These are phyloP conservation scores for Cotoneaster glaucophyllus DNA, from an alignment of 306 rosid genomes.

Conservation along the genomic window DNA sequence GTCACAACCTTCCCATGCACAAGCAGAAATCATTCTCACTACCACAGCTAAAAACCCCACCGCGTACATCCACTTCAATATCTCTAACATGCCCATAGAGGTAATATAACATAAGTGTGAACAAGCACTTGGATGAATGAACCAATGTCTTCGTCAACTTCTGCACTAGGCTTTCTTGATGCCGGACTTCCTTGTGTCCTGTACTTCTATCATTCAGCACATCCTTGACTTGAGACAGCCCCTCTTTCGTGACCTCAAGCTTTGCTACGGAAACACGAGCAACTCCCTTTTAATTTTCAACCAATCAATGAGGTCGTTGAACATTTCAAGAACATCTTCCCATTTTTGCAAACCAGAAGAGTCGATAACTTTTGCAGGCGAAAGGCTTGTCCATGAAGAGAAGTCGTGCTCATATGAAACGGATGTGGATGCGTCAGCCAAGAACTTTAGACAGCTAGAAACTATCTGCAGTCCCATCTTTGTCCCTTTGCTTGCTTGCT, in stretches of 20 bases:
- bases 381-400: conserved; percentile 76
- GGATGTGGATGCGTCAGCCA: conserved; percentile 33
- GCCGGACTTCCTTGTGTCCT: conserved; percentile 63
- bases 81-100: conserved; percentile 59
- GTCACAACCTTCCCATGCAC: conserved; percentile 78
- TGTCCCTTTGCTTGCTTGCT: no score
- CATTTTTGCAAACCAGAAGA: no score
- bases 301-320: conserved; percentile 45
- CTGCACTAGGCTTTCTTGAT: conserved; percentile 61
- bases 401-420: conserved; percentile 33
- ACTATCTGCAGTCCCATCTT: no score
- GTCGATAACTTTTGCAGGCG: conserved; percentile 36
- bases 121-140: no score
- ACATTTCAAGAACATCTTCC: no score
- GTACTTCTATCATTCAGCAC: conserved; percentile 48
- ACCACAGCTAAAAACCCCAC: conserved; percentile 44
- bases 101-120: no score
- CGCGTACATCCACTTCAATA: conserved; percentile 41
- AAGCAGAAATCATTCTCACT: conserved; percentile 37
- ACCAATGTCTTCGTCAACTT: no score
- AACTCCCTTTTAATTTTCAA: conserved; percentile 41
- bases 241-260: conserved; percentile 74
- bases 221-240: conserved; percentile 72
- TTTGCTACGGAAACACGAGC: conserved; percentile 39
- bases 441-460: conserved; percentile 54